Evolutionary conservation across 108 stramenopile species (phyloP), one percentile per base, ranked within the genome.

Genomic region (Nitzschia sp.): DNA sequence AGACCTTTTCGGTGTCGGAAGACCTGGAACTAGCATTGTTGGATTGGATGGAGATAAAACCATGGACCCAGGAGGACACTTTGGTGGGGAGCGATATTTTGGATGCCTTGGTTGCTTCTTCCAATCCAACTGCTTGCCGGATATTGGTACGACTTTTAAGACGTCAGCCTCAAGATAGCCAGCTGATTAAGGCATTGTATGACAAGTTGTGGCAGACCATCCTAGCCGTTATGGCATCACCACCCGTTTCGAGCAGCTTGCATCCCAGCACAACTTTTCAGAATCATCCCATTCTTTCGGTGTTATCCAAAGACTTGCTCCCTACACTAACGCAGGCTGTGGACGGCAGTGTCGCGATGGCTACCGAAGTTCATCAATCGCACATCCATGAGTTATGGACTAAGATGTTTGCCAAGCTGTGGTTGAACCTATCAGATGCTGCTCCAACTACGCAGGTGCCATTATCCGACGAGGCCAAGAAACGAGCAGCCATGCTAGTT

Each of bases 401-500:
- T 27, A 1, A 24, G 3, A 19, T 75, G 17, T 46, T 61, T 33
- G 19, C 11, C 17, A 19, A 51, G 21, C 19, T 51, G 4, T 51
- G 49, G 49, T 42, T 9, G 9, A 42, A 42, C 6, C 6, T 9
- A 42, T 9, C 9, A 6, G 9, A 6, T 9, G 9, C 38, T 6
- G 38, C 38, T 42, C 9, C 6, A 6, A 42, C 38, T 6, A 6
- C 9, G 38, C 13, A 6, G 38, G 21, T 19, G 8, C 49, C 49
- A 4, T 51, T 19, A 9, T 9, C 4, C 4, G n/a, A 51, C 21
- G 4, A 21, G n/a, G 21, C 4, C 13, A 4, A 51, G 21, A 17
- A 51, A 4, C 8, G 49, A 5, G 49, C n/a, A n/a, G 49, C 49
- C 17, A 77, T 85, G 1, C 55, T 87, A 49, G 59, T 73, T 0